Conservation (phyloP, 1,284 basidiomycete genomes). For the Ustilago tritici region DNA sequence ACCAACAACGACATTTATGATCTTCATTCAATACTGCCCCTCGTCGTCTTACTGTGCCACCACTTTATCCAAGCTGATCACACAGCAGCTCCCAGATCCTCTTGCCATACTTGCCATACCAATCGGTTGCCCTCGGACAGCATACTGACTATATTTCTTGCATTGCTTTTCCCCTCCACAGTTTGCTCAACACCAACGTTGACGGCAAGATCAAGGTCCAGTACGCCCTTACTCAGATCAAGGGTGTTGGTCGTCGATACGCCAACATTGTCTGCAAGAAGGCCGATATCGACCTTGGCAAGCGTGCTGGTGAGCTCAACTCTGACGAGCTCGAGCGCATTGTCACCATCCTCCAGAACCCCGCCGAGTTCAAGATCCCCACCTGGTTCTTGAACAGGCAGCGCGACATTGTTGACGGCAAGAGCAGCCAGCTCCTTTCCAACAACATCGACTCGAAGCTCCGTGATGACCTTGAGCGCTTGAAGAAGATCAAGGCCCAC, state of each 20-base stretch:
- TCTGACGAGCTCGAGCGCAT: constrained; percentile 97
- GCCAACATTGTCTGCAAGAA: constrained; percentile 99
- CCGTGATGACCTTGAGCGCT: constrained; percentile 96
- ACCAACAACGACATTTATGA: background rate
- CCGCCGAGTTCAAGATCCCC: constrained; percentile 99
- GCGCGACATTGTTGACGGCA: constrained; percentile 96
- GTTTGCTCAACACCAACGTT: constrained; percentile 99
- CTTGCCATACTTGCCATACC: too few relatives aligned
- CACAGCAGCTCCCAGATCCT: constrained; percentile 18
- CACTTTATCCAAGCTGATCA: constrained; percentile 7
- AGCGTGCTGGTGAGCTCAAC: constrained; percentile 95
- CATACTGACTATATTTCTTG: constrained; percentile 5
- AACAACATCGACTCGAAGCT: constrained; percentile 98
- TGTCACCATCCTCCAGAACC: constrained; percentile 99
- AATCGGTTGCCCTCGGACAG: background rate
- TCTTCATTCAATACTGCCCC: constrained; percentile 7
- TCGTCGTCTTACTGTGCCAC: background rate
- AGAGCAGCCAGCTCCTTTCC: constrained; percentile 94
- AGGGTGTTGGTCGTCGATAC: constrained; percentile 99
- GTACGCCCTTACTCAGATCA: constrained; percentile 79
- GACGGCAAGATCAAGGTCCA: constrained; percentile 95
- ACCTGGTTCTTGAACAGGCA: constrained; percentile 99
- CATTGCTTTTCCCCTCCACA: constrained; percentile 8
- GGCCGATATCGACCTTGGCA: constrained; percentile 98
- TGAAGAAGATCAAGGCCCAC: constrained; percentile 99